Base-by-base conservation (phyloP, 2,329 filamentous ascomycete genomes). In the Septoria petroselini region DNA sequence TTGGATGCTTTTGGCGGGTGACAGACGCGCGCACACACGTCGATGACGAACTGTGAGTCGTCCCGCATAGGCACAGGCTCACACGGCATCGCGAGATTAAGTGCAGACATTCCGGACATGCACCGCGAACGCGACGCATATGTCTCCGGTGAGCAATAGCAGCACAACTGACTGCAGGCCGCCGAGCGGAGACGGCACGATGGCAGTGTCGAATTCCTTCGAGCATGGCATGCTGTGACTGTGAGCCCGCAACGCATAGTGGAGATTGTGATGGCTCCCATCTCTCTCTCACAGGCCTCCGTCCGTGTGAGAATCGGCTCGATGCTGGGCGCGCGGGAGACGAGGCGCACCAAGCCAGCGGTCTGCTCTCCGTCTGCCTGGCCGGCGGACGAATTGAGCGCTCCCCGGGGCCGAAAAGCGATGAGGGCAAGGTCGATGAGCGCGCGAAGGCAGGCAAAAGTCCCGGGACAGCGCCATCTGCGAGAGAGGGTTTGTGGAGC, bases 1-100 rank as follows among this genome's bases (percentile, higher is more conserved):
- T 48, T 53, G 41, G 39, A 50, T 40, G 34, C 34, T 48, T 19
- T 30, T 41, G 44, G 41, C 33, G 21, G 38, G 27, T 44, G 48
- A 48, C 38, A 44, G 44, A 45, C 53, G 40, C 40, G 18, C 45
- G 41, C 17, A 43, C 51, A 43, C 48, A 49, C 50, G 39, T 21
- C 30, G n/a, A 41, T 48, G 44, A 48, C 44, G 50, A 41, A 51
- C 18, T 8, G 42, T 21, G 42, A 37, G 15, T 43, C 29, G 41
- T 35, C 18, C 11, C 21, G 18, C 17, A 11, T 30, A 45, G 30
- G 19, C 41, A 45, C 41, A 45, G 19, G n/a, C n/a, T n/a, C n/a
- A n/a, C n/a, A n/a, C n/a, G n/a, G n/a, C n/a, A n/a, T n/a, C 11
- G 38, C 38, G 35, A 38, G 14, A 14, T 15, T 17, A n/a, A 18